phyloP scores from a whole-genome alignment of 805 yeast genomes.

The Suhomyces sp. region DNA sequence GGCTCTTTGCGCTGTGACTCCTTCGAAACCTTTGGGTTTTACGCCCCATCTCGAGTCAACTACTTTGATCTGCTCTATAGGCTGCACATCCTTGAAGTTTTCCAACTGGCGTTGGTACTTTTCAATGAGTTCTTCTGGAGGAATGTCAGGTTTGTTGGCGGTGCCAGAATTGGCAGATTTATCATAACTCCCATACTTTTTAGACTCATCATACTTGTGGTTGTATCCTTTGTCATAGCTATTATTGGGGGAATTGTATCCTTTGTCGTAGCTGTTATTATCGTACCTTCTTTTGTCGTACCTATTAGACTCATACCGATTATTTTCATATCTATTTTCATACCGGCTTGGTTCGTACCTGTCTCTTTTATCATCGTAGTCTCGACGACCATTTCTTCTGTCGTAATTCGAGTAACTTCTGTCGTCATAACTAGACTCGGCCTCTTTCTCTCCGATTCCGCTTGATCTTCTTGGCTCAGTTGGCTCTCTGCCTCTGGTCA shows the following conservation, averaged over 20 bases:
- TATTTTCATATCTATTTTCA: not conserved
- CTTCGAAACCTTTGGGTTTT: constrained; percentile 69
- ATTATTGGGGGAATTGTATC: not conserved
- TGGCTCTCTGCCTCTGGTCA: not conserved
- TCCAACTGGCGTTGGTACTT: constrained; percentile 24
- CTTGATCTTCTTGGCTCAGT: not conserved
- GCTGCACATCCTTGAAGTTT: constrained; percentile 37
- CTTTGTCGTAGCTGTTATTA: not conserved
- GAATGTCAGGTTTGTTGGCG: constrained; percentile 13
- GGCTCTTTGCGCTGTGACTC: constrained; percentile 70
- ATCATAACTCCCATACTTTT: not conserved
- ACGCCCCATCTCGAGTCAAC: constrained; percentile 65
- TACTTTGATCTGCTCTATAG: constrained; percentile 52
- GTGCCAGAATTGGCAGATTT: constrained; percentile 9
- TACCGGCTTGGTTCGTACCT: not conserved
- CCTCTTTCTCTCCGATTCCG: not conserved
- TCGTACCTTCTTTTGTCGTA: not conserved
- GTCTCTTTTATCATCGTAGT: not conserved
- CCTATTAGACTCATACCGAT: not conserved
- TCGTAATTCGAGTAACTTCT: not conserved
- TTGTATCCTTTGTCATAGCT: not conserved
- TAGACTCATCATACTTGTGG: not conserved
- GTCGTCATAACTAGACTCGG: not conserved
- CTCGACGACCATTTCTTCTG: not conserved
- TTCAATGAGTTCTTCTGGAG: constrained; percentile 20